Percentiles rank a stretch among this genome's conserved stretches.
phyloP scores from a whole-genome alignment of 192 early-diverging fungal genomes.

The Podila minutissima region DNA sequence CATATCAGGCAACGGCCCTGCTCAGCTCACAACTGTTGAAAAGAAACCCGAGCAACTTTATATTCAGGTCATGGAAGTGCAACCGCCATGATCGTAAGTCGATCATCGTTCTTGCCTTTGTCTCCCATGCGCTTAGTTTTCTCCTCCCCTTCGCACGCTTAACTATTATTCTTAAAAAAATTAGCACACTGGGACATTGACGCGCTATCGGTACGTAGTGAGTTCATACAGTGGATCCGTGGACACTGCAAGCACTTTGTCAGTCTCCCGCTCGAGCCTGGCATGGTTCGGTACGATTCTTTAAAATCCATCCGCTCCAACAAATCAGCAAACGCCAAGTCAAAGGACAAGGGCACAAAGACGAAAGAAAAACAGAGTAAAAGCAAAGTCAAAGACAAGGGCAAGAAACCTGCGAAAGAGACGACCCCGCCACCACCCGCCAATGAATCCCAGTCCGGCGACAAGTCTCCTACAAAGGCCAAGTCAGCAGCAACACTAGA shows the following conservation, averaged over 20 bases:
- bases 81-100: slow-evolving; percentile 38
- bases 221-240: slow-evolving; percentile 27
- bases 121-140: neutral
- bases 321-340: neutral
- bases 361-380: neutral
- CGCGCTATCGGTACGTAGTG: slow-evolving; percentile 10
- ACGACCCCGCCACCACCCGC: too few species aligned
- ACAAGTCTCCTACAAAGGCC: neutral
- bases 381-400: neutral
- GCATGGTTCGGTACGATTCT: slow-evolving; percentile 22
- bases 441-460: neutral
- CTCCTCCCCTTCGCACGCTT: neutral
- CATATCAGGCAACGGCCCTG: slow-evolving; percentile 14
- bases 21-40: slow-evolving; percentile 7
- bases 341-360: neutral
- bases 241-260: slow-evolving; percentile 15
- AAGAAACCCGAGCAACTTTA: slow-evolving; percentile 7
- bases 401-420: neutral
- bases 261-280: slow-evolving; percentile 10
- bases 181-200: slow-evolving; percentile 48
- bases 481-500: neutral
- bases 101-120: neutral
- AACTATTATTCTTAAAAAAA: neutral
- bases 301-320: slow-evolving; percentile 11
- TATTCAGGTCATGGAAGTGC: slow-evolving; percentile 35